Evolutionary conservation across 1,139 yeast genomes (phyloP), one percentile per base, ranked within the genome.

Genomic region (Yamadazyma songkhlaensis): DNA sequence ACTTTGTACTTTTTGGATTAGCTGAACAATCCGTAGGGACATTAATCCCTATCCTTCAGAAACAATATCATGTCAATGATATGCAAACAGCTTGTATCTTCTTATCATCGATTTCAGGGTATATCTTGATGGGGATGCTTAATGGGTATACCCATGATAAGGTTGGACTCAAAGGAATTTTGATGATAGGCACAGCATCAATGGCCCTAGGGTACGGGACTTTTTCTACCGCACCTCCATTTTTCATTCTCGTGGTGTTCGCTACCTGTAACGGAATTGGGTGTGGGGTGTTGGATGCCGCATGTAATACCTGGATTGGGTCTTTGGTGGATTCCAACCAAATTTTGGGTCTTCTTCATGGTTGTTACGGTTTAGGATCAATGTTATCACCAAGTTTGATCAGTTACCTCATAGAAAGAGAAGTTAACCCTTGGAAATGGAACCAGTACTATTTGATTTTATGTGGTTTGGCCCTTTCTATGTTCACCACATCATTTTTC

Each of bases 321-420:
- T 64, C 64, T 25, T 59, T 83, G 36, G 65, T 56, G 6, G 77
- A 77, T 44, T 72, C 80, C 29, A 82, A 82, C 54, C 84, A 80
- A 50, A 54, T 81, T 20, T 61, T 83, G 59, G 90, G 90, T 1
- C 55, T 79, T 0, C 54, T 82, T 46, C 92, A 83, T 59, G 84
- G 87, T 0, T 69, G 74, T 44, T 83, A 80, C 52, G 90, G 90
- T 0, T 55, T 80, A 6, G 88, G 89, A 1, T 78, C 86, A 35
- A 74, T 82, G 66, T 60, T 79, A 0, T 72, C 86, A 1, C 89
- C 92, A 0, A 74, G 80, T 4, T 45, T 77, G 20, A 72, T 78
- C n/a, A 69, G 82, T 0, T 51, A 59, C 37, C 64, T 76, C 30
- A 49, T 71, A 21, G 64, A 62, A 40, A 53, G 55, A 29, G 32